These are phyloP conservation scores for Quercus engelmannii DNA, from an alignment of 306 rosid genomes.

Conservation along the genomic window DNA sequence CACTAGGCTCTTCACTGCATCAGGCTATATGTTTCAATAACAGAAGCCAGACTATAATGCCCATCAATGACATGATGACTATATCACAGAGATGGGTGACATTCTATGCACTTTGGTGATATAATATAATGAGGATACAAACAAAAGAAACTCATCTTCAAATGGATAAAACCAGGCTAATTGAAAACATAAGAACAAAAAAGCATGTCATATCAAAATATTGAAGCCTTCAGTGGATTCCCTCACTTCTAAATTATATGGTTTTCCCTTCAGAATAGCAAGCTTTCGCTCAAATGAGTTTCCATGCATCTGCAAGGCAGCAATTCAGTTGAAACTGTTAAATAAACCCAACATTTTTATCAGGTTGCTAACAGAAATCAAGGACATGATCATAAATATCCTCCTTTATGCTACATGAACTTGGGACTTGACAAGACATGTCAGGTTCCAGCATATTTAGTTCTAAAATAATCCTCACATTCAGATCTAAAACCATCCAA, in stretches of 20 bases:
- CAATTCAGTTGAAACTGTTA: conserved; percentile 17
- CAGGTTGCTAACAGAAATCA: background rate
- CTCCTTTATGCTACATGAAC: background rate
- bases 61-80: background rate
- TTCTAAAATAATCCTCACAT: background rate
- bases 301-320: conserved; percentile 66
- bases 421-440: background rate
- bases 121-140: background rate
- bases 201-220: background rate
- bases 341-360: background rate
- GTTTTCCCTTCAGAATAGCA: conserved; percentile 69
- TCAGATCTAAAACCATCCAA: background rate
- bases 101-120: background rate
- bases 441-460: background rate
- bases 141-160: background rate
- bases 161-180: background rate
- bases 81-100: background rate
- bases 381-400: background rate
- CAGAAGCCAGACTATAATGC: background rate
- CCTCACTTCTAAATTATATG: conserved; percentile 59
- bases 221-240: background rate
- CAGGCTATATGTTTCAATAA: background rate
- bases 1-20: background rate
- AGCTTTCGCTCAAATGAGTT: conserved; percentile 96
- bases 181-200: background rate